A percentile compares a stretch with the other conserved stretches of the same genome.
These are phyloP conservation scores for Rhizoctonia solani DNA, from an alignment of 1,284 basidiomycete genomes.

Conservation along the genomic window DNA sequence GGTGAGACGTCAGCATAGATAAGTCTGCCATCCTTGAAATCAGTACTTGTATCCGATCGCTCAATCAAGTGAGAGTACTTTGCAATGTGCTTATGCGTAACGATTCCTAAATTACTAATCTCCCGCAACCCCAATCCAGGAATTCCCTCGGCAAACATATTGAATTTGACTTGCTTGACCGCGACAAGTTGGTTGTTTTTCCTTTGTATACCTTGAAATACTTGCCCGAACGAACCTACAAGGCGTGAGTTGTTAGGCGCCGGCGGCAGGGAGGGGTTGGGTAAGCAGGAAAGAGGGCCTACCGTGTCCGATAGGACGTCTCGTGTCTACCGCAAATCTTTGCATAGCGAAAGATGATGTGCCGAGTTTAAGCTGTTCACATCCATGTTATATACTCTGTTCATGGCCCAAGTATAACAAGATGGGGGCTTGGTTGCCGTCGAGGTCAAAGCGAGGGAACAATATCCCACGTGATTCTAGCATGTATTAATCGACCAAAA, in stretches of 20 bases:
- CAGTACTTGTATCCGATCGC: not conserved
- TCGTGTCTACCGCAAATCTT: not conserved
- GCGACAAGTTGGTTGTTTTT: not conserved
- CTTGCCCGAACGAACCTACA: slow-evolving; percentile 12
- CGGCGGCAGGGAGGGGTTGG: not conserved
- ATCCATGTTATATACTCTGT: no score
- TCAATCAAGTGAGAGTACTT: not conserved
- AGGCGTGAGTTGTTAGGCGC: not conserved
- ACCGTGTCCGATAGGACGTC: slow-evolving; percentile 4
- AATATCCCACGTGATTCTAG: no score
- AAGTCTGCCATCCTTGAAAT: not conserved
- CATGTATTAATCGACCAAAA: no score
- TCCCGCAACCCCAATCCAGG: not conserved
- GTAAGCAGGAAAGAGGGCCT: not conserved
- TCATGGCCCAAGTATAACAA: no score
- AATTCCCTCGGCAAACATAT: not conserved
- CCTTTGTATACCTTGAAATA: not conserved
- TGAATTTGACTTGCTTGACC: slow-evolving; percentile 16
- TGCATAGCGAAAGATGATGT: slow-evolving; percentile 8
- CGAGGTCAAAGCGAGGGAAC: no score
- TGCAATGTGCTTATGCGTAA: slow-evolving; percentile 11
- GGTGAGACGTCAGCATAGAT: not conserved
- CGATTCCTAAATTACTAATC: slow-evolving; percentile 5
- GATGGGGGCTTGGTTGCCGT: no score
- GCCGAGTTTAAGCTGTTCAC: no score